Conservation (phyloP, 169 alveolate species). For the Plasmodium reichenowi region DNA sequence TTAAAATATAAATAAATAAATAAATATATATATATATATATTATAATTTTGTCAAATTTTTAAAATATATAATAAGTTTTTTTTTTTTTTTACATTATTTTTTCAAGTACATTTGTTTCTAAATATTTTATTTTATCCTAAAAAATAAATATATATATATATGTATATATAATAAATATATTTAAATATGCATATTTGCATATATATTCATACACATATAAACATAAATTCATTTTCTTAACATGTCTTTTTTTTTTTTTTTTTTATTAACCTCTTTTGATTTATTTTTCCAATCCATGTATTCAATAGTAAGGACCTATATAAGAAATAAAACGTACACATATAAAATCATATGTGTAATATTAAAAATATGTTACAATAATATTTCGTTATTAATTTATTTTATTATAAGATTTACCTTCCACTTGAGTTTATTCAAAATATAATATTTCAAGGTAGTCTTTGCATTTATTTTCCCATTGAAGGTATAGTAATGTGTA, state of each 20-base stretch:
- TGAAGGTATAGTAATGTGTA: constrained; percentile 67
- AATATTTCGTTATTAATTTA: neutral
- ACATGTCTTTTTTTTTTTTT: neutral
- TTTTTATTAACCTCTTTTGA: constrained; percentile 59
- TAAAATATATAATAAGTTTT: too few species aligned
- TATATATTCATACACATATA: neutral
- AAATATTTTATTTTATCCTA: constrained; percentile 57
- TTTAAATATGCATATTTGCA: neutral
- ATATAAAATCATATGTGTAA: neutral
- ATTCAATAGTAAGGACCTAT: constrained; percentile 58
- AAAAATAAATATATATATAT: neutral
- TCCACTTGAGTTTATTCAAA: constrained; percentile 53
- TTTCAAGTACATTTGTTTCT: constrained; percentile 43
- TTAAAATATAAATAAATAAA: neutral
- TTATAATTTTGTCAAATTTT: too few species aligned
- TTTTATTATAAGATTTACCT: constrained; percentile 22
- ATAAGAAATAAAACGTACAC: neutral
- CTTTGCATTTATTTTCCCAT: constrained; percentile 40
- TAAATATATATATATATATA: too few species aligned
- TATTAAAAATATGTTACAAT: neutral
- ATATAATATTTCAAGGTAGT: constrained; percentile 39
- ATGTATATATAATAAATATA: neutral
- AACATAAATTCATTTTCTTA: neutral
- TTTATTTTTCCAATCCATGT: constrained; percentile 72
- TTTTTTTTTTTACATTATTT: constrained; percentile 7